A percentile compares a stretch with the other conserved stretches of the same genome.
These are phyloP conservation scores for Tagetes patula DNA, from an alignment of 129 eudicot species.

Conservation along the genomic window DNA sequence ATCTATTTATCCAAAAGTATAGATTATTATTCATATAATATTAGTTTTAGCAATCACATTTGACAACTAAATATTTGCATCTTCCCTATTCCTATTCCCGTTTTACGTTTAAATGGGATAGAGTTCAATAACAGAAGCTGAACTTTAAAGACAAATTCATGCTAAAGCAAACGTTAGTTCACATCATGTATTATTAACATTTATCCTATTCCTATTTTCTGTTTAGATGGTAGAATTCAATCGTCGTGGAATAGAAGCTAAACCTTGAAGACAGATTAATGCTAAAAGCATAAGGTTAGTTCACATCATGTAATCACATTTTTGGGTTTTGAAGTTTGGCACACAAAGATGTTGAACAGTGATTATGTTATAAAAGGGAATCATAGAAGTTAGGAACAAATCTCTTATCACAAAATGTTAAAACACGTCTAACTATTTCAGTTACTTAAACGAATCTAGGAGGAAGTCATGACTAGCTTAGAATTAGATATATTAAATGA, in stretches of 20 bases:
- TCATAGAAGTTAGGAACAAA: background rate
- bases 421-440: background rate
- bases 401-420: background rate
- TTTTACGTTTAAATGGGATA: background rate
- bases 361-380: background rate
- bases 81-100: background rate
- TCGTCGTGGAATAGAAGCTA: background rate
- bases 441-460: constrained; percentile 4
- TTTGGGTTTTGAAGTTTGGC: background rate
- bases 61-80: background rate
- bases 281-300: constrained; percentile 14
- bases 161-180: constrained; percentile 12
- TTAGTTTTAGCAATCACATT: background rate
- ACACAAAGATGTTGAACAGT: constrained; percentile 2
- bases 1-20: background rate
- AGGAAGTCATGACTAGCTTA: constrained; percentile 14
- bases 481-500: constrained; percentile 12
- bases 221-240: background rate
- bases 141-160: constrained; percentile 10
- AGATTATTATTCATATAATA: background rate
- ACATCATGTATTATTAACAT: background rate
- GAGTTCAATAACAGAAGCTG: background rate
- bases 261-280: constrained; percentile 11
- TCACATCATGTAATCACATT: constrained; percentile 8
- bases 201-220: background rate